Base-by-base conservation (phyloP, 2,329 filamentous ascomycete species). In the Xylariaceae sp. region DNA sequence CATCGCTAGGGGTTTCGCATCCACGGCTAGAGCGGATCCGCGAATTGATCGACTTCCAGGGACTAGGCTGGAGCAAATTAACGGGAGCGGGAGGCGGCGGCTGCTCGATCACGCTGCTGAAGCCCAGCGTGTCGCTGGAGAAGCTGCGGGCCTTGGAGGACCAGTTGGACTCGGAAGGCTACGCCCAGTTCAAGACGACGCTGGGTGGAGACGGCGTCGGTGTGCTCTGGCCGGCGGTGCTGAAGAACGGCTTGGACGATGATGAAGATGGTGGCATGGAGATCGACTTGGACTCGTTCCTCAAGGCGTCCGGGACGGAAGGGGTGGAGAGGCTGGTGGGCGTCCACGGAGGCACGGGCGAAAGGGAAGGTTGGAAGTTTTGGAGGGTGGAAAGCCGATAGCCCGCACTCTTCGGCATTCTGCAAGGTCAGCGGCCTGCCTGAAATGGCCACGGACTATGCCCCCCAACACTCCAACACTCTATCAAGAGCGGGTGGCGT, bases 31-130 rank as follows among this genome's bases (percentile, higher is more conserved):
- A 99, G 73, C 84, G 93, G 31, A 86, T 99, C 61, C 85, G 94
- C 56, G 93, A 96, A 72, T 76, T 99, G 22, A 88, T 96, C 45
- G 93, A 99, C 60, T 85, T 94, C 62, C 83, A 90, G 51, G 88
- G 87, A 39, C 88, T 97, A 50, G 94, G 94, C 31, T 99, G 92
- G 92, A 97, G 94, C 12, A 99, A 99, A 70, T 80, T 99, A 51
- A 99, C 94, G 0, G 94, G 94, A 33, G 94, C 94, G 1, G 94
- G 94, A 18, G 95, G 94, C 12, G 95, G 94, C 51, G 94, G 94
- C 2, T 97, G 95, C 71, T 93, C 92, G 3, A 97, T 99, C 61
- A 95, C 93, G 0, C 76, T 99, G 4, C 77, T 99, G 45, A 88
- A 87, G 58, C 88, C 89, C 0, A 82, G 82, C 31, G 75, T 81